Evolutionary conservation across 1,284 basidiomycete species (phyloP), one percentile per base, ranked within the genome.

Genomic region (Cutaneotrichosporon dermatis): DNA sequence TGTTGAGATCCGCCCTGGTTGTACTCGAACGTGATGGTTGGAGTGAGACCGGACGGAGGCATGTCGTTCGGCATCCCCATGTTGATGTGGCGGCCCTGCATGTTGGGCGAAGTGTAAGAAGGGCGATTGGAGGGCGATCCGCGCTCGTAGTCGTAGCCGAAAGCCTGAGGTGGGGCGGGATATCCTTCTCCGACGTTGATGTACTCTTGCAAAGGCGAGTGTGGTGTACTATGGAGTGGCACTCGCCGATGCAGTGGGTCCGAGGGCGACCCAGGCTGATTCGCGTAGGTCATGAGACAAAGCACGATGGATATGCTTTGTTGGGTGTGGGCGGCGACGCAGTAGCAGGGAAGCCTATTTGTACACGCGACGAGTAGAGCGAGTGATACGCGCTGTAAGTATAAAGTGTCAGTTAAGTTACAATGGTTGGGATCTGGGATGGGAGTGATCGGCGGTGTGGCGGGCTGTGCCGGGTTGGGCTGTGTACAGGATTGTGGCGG

Each of bases 11-110:
- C 41, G 3, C 40, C 15, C 16, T 61, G 59, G 1, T 35, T n/a
- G 9, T 60, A 60, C 9, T 48, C 56, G 16, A 61, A 58, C 0
- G 56, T 25, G 40, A 61, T 55, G 11, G 52, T 44, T 3, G 48
- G 55, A 3, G 39, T 51, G 13, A 44, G 10, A 25, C 50, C 12
- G 15, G 50, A 34, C 8, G 39, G 6, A 2, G 50, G 16, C 4
- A 51, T 41, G 16, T 40, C 50, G 25, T 51, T 37, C 6, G 37
- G 50, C 10, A 42, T 16, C 4, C 46, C 46, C 12, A 49, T 49
- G 46, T 36, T 36, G 33, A 49, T 9, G 6, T 25, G 25, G 25
- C 11, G 46, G 10, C 46, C 34, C 13, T 49, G 46, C 48, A 49
- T 6, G 33, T 36, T 16, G 50, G 49, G 45, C 13, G 46, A 34